Evolutionary conservation across 371 early-diverging fungal species (phyloP).

Genomic region (Modicella reniformis): DNA sequence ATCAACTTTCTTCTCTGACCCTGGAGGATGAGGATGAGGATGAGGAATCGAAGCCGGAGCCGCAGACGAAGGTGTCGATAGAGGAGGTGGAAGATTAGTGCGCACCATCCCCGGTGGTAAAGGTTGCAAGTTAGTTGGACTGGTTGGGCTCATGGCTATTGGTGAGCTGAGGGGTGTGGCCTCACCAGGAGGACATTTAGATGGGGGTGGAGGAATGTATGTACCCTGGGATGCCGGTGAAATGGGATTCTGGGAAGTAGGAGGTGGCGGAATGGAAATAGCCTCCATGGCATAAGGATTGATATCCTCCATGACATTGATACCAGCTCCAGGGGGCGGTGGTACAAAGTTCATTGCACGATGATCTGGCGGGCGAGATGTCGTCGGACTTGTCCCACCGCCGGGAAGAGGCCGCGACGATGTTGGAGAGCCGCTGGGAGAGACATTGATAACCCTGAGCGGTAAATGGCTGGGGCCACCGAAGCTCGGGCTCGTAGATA

Average conservation of each 20-base stretch:
- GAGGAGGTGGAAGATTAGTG: conserved; percentile 27
- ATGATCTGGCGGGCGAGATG: conserved; percentile 9
- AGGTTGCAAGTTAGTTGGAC: not conserved
- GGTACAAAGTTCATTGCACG: conserved; percentile 22
- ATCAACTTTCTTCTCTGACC: conserved; percentile 17
- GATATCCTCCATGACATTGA: conserved; percentile 11
- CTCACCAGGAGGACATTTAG: not conserved
- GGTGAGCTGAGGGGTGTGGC: not conserved
- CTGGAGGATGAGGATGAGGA: conserved; percentile 20
- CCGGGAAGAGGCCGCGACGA: conserved; percentile 6
- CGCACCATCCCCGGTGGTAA: conserved; percentile 8
- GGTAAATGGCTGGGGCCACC: conserved; percentile 25
- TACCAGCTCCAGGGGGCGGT: not conserved
- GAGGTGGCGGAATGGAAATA: conserved; percentile 13
- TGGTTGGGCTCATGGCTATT: conserved; percentile 3
- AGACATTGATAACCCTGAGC: conserved; percentile 48
- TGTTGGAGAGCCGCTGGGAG: conserved; percentile 30
- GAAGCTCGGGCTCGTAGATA: conserved; percentile 16
- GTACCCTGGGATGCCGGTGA: not conserved
- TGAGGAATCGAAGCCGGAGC: conserved; percentile 13
- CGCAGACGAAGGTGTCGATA: conserved; percentile 22
- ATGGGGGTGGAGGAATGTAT: conserved; percentile 16
- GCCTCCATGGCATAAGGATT: conserved; percentile 51
- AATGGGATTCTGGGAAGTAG: not conserved
- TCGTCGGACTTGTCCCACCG: conserved; percentile 3